Evolutionary conservation across 305 asterid species (phyloP), one percentile per base, ranked within the genome.

Genomic region (Fraxinus platypoda): DNA sequence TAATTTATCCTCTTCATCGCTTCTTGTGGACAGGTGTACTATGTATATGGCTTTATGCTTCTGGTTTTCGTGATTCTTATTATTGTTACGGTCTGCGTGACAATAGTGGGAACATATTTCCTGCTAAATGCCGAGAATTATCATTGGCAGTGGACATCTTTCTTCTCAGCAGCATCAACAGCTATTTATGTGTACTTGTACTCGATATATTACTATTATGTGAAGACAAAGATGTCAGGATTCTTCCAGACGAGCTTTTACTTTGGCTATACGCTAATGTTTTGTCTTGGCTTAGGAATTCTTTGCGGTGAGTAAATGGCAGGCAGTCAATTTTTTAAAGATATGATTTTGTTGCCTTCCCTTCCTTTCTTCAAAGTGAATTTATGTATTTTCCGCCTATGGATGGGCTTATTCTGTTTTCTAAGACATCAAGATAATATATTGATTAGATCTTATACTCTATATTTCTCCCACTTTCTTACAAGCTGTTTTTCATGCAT

Each of bases 131-230:
- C 92, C 17, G 94, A 91, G 88, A 91, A 91, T 83, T 91, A 91
- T 88, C 91, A 91, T 80, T 91, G 94, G 94, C 90, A 91, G 62
- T 91, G 94, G 94, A 91, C 94, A 71, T 91, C 94, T n/a, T 91
- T 91, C 85, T 89, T 89, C 86, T 91, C 94, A 7, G 94, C 94
- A 3, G 90, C 90, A 57, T 91, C 94, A 34, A 91, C 92, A 23
- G 92, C 90, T 25, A 86, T 87, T 62, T 91, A 91, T 82, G 94
- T 91, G 79, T 91, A 87, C 82, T 83, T 91, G 73, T 91, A 91
- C 83, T 91, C 94, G 12, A 87, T 91, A 78, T 91, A 91, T 80
- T 91, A 91, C 84, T 91, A 85, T 86, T 82, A 80, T 68, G 87
- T 89, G 82, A 89, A 91, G 88, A 91, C 94, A n/a, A 89, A 88